Evolutionary conservation across 169 alveolate species (phyloP).

Genomic region (Eimeria praecox): DNA sequence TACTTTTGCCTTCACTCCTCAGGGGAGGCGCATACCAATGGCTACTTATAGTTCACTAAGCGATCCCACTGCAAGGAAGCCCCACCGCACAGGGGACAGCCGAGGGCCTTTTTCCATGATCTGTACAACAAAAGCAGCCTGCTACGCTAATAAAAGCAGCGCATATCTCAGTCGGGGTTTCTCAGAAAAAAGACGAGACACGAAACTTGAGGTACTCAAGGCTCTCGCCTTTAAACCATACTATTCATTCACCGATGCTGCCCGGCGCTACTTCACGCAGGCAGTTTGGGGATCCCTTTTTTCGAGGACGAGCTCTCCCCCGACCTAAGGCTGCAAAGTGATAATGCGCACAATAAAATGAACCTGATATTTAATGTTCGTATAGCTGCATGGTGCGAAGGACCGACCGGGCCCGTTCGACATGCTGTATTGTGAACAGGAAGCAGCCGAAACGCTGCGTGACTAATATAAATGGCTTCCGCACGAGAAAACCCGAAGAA

Average conservation of each 20-base stretch:
- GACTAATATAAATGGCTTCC: background rate
- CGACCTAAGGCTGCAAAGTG: background rate
- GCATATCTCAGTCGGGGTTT: background rate
- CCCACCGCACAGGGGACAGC: background rate
- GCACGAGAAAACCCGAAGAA: background rate
- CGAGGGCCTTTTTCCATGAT: background rate
- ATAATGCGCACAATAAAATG: constrained; percentile 14
- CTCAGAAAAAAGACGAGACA: background rate
- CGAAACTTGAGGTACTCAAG: background rate
- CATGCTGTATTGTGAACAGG: background rate
- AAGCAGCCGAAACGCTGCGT: background rate
- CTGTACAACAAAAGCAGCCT: background rate
- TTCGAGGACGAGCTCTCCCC: background rate
- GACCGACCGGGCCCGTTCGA: constrained; percentile 41
- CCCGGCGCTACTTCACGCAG: background rate
- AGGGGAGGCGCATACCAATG: background rate
- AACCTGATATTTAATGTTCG: constrained; percentile 43
- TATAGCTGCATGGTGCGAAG: background rate
- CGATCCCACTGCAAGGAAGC: background rate
- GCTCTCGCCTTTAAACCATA: background rate
- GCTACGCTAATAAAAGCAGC: background rate
- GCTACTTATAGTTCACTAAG: background rate
- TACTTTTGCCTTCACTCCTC: background rate
- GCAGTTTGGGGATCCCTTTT: background rate
- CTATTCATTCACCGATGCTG: background rate